Conservation (phyloP, 2,329 filamentous ascomycete species). For the Phaeophleospora eucalypticola region DNA sequence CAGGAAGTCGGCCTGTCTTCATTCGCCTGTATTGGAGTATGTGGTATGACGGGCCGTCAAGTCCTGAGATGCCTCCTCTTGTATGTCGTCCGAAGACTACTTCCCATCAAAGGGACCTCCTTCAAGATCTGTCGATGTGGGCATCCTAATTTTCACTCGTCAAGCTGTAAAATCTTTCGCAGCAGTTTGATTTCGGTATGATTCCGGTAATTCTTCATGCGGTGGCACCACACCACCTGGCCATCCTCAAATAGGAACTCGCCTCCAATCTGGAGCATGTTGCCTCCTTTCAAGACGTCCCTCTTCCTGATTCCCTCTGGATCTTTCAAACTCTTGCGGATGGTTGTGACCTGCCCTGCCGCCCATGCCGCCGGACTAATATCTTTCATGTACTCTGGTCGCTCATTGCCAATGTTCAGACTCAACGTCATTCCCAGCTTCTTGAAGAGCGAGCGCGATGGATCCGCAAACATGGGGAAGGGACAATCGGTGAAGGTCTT, state of each 20-base stretch:
- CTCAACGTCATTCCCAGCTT: conserved; percentile 33
- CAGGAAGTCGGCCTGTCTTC: too few species aligned
- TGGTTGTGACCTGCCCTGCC: conserved; percentile 29
- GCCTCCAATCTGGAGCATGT: conserved; percentile 38
- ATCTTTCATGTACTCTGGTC: conserved; percentile 38
- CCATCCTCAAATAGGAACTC: conserved; percentile 42
- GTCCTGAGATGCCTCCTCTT: too few species aligned
- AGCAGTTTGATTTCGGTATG: conserved; percentile 36
- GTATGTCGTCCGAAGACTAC: too few species aligned
- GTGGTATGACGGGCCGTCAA: too few species aligned
- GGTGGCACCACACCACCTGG: conserved; percentile 39
- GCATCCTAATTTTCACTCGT: conserved; percentile 28
- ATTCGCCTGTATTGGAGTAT: too few species aligned
- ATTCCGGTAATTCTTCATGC: conserved; percentile 37
- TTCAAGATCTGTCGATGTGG: too few species aligned
- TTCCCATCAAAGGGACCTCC: too few species aligned
- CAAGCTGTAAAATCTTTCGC: conserved; percentile 35
- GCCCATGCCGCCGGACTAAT: conserved; percentile 30
- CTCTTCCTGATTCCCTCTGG: conserved; percentile 30
- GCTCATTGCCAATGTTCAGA: conserved; percentile 30
- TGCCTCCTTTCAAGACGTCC: conserved; percentile 34
- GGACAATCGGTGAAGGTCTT: conserved; percentile 34
- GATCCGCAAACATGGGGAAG: conserved; percentile 38
- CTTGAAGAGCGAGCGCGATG: conserved; percentile 33
- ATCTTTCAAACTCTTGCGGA: conserved; percentile 25